Conservation (phyloP, 495 filamentous ascomycete genomes). For the Pseudevernia furfuracea region DNA sequence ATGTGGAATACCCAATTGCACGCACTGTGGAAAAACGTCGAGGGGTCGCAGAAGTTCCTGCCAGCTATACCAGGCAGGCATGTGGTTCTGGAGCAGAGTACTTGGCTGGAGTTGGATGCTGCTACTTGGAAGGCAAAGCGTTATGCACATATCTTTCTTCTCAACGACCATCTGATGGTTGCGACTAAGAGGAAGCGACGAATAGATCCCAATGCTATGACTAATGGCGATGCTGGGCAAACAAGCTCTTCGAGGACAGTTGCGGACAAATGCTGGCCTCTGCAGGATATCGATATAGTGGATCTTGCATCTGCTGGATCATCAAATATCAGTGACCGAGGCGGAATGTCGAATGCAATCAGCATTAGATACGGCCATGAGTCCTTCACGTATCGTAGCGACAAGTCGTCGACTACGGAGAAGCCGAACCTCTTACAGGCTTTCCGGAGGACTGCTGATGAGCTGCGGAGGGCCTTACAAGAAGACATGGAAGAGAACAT, state of each 20-base stretch:
- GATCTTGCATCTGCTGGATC: slow-evolving; percentile 62
- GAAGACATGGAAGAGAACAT: slow-evolving; percentile 76
- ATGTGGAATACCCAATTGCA: slow-evolving; percentile 82
- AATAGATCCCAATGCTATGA: slow-evolving; percentile 55
- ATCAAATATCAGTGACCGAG: slow-evolving; percentile 53
- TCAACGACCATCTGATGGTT: slow-evolving; percentile 91
- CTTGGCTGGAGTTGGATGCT: slow-evolving; percentile 94
- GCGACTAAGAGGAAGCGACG: slow-evolving; percentile 88
- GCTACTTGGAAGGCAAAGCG: slow-evolving; percentile 89
- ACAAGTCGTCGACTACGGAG: slow-evolving; percentile 63
- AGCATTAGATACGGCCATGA: slow-evolving; percentile 84
- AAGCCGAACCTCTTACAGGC: slow-evolving; percentile 75
- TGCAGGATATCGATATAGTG: slow-evolving; percentile 87
- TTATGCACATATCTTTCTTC: slow-evolving; percentile 77
- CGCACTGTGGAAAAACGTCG: slow-evolving; percentile 86
- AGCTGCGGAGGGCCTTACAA: slow-evolving; percentile 71
- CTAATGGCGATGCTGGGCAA: slow-evolving; percentile 53
- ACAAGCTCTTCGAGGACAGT: slow-evolving; percentile 75
- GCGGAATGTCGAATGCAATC: slow-evolving; percentile 69
- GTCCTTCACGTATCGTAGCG: slow-evolving; percentile 84
- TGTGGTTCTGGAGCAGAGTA: slow-evolving; percentile 77
- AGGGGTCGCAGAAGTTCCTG: slow-evolving; percentile 93
- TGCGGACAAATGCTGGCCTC: slow-evolving; percentile 88
- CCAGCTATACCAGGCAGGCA: slow-evolving; percentile 86
- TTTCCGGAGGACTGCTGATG: slow-evolving; percentile 86